Percentiles rank a stretch among this genome's conserved stretches.
phyloP scores from a whole-genome alignment of 2,329 filamentous ascomycete genomes.

The Exutisphaerella laricina region DNA sequence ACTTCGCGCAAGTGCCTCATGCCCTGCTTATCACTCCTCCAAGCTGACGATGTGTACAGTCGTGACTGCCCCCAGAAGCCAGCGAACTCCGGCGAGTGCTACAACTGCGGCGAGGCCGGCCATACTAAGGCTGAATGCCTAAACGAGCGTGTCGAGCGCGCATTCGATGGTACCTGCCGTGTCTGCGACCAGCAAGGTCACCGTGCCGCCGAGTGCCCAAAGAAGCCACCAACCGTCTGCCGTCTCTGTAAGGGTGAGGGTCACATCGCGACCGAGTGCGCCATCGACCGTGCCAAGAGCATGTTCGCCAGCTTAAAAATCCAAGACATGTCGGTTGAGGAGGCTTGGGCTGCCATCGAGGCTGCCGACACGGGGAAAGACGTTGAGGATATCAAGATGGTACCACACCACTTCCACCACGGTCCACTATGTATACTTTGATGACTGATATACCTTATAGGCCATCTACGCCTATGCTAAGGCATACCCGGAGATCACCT shows the following conservation, averaged over 20 bases:
- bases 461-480: slow-evolving; percentile 53
- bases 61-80: slow-evolving; percentile 45
- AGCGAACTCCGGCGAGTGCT: slow-evolving; percentile 46
- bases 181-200: slow-evolving; percentile 52
- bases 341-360: slow-evolving; percentile 54
- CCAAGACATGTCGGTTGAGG: slow-evolving; percentile 41
- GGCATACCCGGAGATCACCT: slow-evolving; percentile 52
- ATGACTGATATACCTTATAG: slow-evolving; percentile 20
- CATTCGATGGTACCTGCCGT: slow-evolving; percentile 55
- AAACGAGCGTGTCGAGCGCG: slow-evolving; percentile 48
- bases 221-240: slow-evolving; percentile 52
- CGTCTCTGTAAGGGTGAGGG: slow-evolving; percentile 58
- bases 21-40: slow-evolving; percentile 35
- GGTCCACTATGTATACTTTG: background rate
- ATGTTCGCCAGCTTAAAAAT: slow-evolving; percentile 41
- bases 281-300: slow-evolving; percentile 55
- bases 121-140: slow-evolving; percentile 60
- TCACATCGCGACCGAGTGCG: slow-evolving; percentile 51
- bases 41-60: background rate
- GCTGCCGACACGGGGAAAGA: slow-evolving; percentile 51
- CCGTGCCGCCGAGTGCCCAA: slow-evolving; percentile 58
- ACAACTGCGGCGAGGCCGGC: slow-evolving; percentile 47
- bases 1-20: background rate
- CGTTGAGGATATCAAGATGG: slow-evolving; percentile 57
- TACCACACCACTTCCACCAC: slow-evolving; percentile 7